Base-by-base conservation (phyloP, 2,329 filamentous ascomycete genomes). In the Clathrospora elynae region DNA sequence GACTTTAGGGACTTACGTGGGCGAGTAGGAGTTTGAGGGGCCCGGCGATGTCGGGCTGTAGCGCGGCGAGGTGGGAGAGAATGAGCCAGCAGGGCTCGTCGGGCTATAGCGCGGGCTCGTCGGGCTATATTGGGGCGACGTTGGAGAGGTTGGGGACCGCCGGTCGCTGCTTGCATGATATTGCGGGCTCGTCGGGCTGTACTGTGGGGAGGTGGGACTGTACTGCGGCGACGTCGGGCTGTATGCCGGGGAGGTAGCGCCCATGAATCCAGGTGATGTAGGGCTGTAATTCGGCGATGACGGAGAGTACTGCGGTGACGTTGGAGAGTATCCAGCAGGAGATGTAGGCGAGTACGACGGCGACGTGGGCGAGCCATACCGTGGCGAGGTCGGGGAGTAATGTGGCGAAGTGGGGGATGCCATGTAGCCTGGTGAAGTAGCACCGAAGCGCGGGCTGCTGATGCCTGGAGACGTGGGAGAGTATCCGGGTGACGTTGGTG, bases 381-480 rank as follows among this genome's bases (percentile, higher is more conserved):
- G 78, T 18, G 81, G 81, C 16, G 79, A 82, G 5, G 80, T 83
- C 28, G 81, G 81, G 52, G 77, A 81, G 67, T 83, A 84, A 46
- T 76, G 79, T 6, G 81, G 81, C 26, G 80, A 83, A 0, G 80
- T 82, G 13, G 80, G 74, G 26, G 69, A 73, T 4, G 72, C 72
- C 16, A 72, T 74, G 51, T 73, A 75, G 42, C 75, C 77, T 23
- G 81, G 80, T 11, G 79, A 83, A 1, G 74, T 73, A 1, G 73
- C 71, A n/a, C 77, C 45, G 49, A 65, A 55, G 72, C 79, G 69
- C 79, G 83, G 42, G 75, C 79, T 29, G 80, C 81, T 40, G 78
- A 83, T 5, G 78, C 81, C 20, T 28, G 73, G 80, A 10, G 88
- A 92, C 0, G 88, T 90, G 3, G 89, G 88, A 29, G 87, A 61